phyloP scores from a whole-genome alignment of 2,329 filamentous ascomycete genomes.

The Alternaria alternata region DNA sequence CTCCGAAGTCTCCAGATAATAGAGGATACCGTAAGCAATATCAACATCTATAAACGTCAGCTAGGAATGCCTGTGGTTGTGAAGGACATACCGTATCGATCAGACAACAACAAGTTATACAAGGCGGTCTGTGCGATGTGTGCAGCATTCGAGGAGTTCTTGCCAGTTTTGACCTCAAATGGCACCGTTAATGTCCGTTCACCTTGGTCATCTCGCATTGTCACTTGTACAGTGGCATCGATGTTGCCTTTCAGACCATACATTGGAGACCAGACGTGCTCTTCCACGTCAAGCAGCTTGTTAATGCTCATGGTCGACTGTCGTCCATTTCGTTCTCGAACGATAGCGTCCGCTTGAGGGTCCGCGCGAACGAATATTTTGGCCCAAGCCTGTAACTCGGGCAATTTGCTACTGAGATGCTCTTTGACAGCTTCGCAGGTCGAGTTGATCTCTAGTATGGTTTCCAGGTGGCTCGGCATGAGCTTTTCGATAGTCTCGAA shows the following conservation, averaged over 20 bases:
- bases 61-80: neutral
- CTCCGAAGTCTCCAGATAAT: slow-evolving; percentile 91
- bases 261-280: slow-evolving; percentile 98
- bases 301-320: slow-evolving; percentile 84
- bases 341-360: slow-evolving; percentile 75
- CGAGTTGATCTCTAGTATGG: slow-evolving; percentile 86
- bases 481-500: slow-evolving; percentile 71
- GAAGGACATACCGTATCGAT: slow-evolving; percentile 74
- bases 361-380: slow-evolving; percentile 76
- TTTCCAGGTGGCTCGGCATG: slow-evolving; percentile 82
- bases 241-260: slow-evolving; percentile 98
- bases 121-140: slow-evolving; percentile 94
- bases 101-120: slow-evolving; percentile 90
- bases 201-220: slow-evolving; percentile 74
- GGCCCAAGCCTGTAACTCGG: slow-evolving; percentile 84
- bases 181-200: slow-evolving; percentile 80
- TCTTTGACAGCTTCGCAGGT: slow-evolving; percentile 75
- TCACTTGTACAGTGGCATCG: slow-evolving; percentile 92
- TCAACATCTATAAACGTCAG: slow-evolving; percentile 71
- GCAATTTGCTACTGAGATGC: slow-evolving; percentile 83
- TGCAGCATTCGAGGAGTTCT: slow-evolving; percentile 75
- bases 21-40: slow-evolving; percentile 87
- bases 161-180: slow-evolving; percentile 95
- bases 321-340: slow-evolving; percentile 80
- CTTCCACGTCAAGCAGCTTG: slow-evolving; percentile 94